Conservation (phyloP, 1,284 basidiomycete species). For the Laetiporus sulphureus region DNA sequence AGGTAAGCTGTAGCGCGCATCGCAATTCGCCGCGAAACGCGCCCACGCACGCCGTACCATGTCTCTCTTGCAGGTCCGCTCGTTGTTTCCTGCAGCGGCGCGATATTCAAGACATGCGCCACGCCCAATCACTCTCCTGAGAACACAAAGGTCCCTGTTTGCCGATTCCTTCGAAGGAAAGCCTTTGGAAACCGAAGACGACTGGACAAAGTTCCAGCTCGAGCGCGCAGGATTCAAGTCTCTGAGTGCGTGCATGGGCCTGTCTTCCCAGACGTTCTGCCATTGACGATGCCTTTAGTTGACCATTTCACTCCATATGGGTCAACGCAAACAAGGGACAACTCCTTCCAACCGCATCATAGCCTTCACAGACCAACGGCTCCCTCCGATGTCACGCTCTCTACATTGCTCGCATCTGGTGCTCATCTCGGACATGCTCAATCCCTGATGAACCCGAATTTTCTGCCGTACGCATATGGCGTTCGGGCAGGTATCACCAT, state of each 20-base stretch:
- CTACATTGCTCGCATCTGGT: slow-evolving; percentile 87
- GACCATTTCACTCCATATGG: slow-evolving; percentile 67
- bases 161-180: slow-evolving; percentile 27
- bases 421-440: slow-evolving; percentile 92
- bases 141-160: too few species aligned
- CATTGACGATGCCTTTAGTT: slow-evolving; percentile 37
- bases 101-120: slow-evolving; percentile 24
- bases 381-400: slow-evolving; percentile 69
- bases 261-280: slow-evolving; percentile 1
- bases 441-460: slow-evolving; percentile 80
- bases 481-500: slow-evolving; percentile 85
- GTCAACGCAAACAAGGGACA: slow-evolving; percentile 69
- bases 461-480: slow-evolving; percentile 93
- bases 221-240: slow-evolving; percentile 46
- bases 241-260: slow-evolving; percentile 39
- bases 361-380: slow-evolving; percentile 58
- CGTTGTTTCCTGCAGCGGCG: slow-evolving; percentile 34
- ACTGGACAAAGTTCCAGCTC: slow-evolving; percentile 60
- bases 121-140: slow-evolving; percentile 5
- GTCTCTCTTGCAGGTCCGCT: slow-evolving; percentile 32
- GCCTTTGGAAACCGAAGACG: slow-evolving; percentile 41
- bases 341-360: slow-evolving; percentile 72
- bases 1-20: slow-evolving; percentile 24
- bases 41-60: slow-evolving; percentile 18
- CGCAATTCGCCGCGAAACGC: slow-evolving; percentile 21